Evolutionary conservation across 768 basidiomycete species (phyloP).

Genomic region (Leccinum ochraceum): DNA sequence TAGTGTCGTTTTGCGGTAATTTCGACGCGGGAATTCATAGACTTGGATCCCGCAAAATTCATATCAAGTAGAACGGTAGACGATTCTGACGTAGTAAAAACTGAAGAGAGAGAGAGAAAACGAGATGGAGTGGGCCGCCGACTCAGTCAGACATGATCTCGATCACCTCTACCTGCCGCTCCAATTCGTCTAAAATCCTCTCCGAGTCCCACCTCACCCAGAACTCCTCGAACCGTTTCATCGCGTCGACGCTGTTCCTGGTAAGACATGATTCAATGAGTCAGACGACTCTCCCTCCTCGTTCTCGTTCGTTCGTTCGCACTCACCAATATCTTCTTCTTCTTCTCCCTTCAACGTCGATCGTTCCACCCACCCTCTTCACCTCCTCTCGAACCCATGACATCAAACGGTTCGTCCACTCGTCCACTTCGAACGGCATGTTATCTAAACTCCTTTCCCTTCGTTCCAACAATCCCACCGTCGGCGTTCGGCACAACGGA

Average conservation of each 20-base stretch:
- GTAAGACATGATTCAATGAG: no score
- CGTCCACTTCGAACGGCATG: not conserved
- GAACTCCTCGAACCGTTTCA: not conserved
- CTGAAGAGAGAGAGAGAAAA: no score
- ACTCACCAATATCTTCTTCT: not conserved
- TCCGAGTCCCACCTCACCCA: not conserved
- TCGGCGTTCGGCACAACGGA: not conserved
- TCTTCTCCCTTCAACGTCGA: not conserved
- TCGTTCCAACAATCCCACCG: not conserved
- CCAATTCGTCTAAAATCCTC: not conserved
- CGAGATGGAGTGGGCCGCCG: no score
- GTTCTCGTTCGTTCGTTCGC: no score
- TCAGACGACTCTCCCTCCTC: no score
- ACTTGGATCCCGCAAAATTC: no score
- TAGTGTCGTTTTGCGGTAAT: not conserved
- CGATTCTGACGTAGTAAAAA: no score
- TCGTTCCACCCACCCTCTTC: not conserved
- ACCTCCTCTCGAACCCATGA: not conserved
- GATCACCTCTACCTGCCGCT: not conserved
- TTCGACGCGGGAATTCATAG: no score
- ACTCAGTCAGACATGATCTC: not conserved
- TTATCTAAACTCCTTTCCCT: not conserved
- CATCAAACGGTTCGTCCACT: not conserved
- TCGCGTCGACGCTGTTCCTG: not conserved
- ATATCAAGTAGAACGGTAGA: no score